phyloP scores from a whole-genome alignment of 2,329 filamentous ascomycete genomes.

The Fusarium sp. region DNA sequence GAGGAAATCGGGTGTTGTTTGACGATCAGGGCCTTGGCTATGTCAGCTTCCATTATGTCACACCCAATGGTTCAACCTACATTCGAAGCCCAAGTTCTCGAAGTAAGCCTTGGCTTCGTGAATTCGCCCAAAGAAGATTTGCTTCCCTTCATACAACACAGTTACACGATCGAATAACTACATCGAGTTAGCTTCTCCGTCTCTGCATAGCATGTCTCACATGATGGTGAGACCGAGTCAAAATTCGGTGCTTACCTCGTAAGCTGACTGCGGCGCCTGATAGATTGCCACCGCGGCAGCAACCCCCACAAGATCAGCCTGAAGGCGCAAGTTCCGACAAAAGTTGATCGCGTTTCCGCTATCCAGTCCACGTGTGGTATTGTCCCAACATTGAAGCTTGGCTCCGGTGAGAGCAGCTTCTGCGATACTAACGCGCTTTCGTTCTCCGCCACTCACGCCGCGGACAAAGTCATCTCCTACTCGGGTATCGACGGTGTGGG shows the following conservation, averaged over 20 bases:
- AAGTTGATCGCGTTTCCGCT: conserved; percentile 48
- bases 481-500: conserved; percentile 76
- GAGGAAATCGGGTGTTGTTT: conserved; percentile 47
- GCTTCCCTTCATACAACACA: conserved; percentile 74
- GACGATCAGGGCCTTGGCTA: conserved; percentile 39
- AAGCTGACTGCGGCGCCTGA: conserved; percentile 70
- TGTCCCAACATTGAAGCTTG: conserved; percentile 51
- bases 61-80: neutral
- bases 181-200: conserved; percentile 55
- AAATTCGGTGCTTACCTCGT: conserved; percentile 54
- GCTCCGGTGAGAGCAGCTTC: conserved; percentile 64
- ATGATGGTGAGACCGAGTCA: neutral
- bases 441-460: conserved; percentile 81
- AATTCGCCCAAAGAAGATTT: conserved; percentile 73
- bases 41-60: neutral
- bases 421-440: conserved; percentile 82
- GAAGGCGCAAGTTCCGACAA: conserved; percentile 42
- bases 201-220: neutral
- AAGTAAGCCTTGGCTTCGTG: conserved; percentile 71
- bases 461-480: conserved; percentile 77
- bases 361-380: conserved; percentile 48
- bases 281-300: conserved; percentile 60
- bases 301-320: conserved; percentile 46
- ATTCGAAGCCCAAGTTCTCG: conserved; percentile 53
- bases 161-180: conserved; percentile 75